Evolutionary conservation across 352 stramenopile genomes (phyloP).

Genomic region (Phytophthora chlamydospora): DNA sequence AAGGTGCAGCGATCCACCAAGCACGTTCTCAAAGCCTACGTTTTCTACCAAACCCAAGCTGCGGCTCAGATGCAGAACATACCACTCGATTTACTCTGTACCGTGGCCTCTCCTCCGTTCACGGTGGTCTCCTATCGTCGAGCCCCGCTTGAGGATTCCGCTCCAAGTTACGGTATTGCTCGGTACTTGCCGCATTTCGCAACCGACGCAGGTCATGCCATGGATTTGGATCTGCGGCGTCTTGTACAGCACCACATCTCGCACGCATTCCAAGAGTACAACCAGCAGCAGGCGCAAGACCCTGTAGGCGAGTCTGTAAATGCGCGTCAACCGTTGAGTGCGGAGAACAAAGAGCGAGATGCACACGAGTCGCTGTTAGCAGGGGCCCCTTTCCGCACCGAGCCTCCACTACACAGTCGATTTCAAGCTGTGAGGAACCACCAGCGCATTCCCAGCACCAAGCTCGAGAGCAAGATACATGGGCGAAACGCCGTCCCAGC

Average conservation of each 20-base stretch:
- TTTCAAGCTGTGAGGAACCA: too few species aligned
- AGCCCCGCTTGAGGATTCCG: conserved; percentile 20
- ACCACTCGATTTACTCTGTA: conserved; percentile 35
- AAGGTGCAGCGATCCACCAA: conserved; percentile 64
- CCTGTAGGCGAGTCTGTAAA: too few species aligned
- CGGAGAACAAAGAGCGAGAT: too few species aligned
- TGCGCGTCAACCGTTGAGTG: too few species aligned
- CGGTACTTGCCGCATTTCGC: conserved; percentile 22
- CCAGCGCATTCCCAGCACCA: too few species aligned
- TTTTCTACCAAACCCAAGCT: conserved; percentile 39
- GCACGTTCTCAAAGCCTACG: conserved; percentile 61
- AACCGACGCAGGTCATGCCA: conserved; percentile 18
- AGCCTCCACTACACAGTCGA: too few species aligned
- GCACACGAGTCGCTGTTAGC: too few species aligned
- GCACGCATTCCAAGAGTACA: conserved; percentile 45
- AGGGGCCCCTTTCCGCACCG: too few species aligned
- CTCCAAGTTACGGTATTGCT: background rate
- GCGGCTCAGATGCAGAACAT: conserved; percentile 8
- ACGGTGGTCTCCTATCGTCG: conserved; percentile 55
- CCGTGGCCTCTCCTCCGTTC: conserved; percentile 47
- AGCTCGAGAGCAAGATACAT: background rate
- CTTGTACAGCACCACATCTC: conserved; percentile 49
- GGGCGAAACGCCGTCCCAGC: conserved; percentile 9
- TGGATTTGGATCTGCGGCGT: conserved; percentile 26
- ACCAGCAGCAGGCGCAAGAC: conserved; percentile 18